These are phyloP conservation scores for Verticillium albo-atrum DNA, from an alignment of 2,329 filamentous ascomycete genomes.

Conservation along the genomic window DNA sequence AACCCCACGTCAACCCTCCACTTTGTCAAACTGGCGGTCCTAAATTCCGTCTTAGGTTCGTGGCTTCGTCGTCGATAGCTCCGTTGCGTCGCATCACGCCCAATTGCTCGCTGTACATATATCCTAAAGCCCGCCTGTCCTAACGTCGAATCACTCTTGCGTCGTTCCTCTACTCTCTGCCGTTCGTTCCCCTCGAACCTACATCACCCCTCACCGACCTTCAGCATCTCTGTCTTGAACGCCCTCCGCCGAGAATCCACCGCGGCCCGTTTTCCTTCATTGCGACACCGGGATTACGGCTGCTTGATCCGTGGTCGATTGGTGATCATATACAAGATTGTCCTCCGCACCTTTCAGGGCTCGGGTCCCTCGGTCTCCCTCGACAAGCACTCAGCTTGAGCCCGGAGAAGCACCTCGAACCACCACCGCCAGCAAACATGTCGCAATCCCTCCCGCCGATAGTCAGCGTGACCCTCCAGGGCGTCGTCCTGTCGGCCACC, in stretches of 20 bases:
- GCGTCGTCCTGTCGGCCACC: constrained; percentile 57
- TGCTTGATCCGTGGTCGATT: neutral
- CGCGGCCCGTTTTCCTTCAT: neutral
- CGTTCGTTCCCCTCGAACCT: no score
- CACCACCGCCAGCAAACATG: constrained; percentile 16
- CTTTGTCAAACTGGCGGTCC: constrained; percentile 1
- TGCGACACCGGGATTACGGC: neutral
- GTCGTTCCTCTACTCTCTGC: neutral
- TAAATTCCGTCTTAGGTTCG: constrained; percentile 1
- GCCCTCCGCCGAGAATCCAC: neutral
- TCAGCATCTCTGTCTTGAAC: no score
- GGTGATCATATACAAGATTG: neutral
- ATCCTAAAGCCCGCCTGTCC: neutral
- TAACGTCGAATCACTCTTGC: neutral
- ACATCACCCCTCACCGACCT: no score
- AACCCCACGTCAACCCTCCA: constrained; percentile 5
- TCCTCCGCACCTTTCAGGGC: neutral
- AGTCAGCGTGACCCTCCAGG: constrained; percentile 58
- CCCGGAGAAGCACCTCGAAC: no score
- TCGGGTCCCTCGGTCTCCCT: neutral
- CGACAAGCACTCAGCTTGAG: neutral
- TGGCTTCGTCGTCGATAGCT: neutral
- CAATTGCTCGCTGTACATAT: neutral
- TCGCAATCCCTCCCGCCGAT: constrained; percentile 40
- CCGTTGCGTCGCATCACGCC: neutral